phyloP scores from a whole-genome alignment of 495 filamentous ascomycete genomes.

The Hyaloscypha variabilis region DNA sequence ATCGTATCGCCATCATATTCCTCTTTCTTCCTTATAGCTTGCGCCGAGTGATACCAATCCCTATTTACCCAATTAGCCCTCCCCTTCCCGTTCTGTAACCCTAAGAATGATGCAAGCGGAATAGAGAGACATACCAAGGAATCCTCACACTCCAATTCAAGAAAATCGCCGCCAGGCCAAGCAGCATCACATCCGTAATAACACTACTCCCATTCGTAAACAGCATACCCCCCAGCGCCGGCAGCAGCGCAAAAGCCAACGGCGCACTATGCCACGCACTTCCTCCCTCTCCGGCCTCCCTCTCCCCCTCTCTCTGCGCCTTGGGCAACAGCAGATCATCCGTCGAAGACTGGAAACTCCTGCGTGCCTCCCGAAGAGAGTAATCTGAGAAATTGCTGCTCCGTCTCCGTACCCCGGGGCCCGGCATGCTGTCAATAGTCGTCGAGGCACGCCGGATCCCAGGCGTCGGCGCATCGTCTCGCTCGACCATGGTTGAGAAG shows the following conservation, averaged over 20 bases:
- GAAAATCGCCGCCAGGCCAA: slow-evolving; percentile 79
- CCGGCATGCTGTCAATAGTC: too few species aligned
- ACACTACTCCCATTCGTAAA: slow-evolving; percentile 82
- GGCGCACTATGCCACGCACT: slow-evolving; percentile 76
- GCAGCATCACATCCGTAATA: slow-evolving; percentile 80
- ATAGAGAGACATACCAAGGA: slow-evolving; percentile 79
- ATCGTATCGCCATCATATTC: slow-evolving; percentile 48
- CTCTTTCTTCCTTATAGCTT: slow-evolving; percentile 57
- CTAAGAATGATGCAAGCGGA: too few species aligned
- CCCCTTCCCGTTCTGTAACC: not conserved
- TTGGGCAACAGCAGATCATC: slow-evolving; percentile 75
- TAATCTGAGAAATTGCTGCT: slow-evolving; percentile 78
- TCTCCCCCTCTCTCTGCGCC: slow-evolving; percentile 24
- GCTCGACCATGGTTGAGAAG: not conserved
- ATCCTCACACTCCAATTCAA: slow-evolving; percentile 91
- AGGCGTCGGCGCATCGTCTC: slow-evolving; percentile 2
- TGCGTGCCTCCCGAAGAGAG: slow-evolving; percentile 64
- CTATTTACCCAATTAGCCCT: slow-evolving; percentile 49
- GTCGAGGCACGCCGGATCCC: slow-evolving; percentile 47
- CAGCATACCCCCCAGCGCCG: slow-evolving; percentile 80
- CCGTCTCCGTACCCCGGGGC: slow-evolving; percentile 54
- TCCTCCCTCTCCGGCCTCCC: slow-evolving; percentile 34
- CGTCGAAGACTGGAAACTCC: slow-evolving; percentile 68
- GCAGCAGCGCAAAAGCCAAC: slow-evolving; percentile 79
- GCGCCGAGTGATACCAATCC: slow-evolving; percentile 89